Base-by-base conservation (phyloP, 1,139 yeast species). In the Pichia sp. region DNA sequence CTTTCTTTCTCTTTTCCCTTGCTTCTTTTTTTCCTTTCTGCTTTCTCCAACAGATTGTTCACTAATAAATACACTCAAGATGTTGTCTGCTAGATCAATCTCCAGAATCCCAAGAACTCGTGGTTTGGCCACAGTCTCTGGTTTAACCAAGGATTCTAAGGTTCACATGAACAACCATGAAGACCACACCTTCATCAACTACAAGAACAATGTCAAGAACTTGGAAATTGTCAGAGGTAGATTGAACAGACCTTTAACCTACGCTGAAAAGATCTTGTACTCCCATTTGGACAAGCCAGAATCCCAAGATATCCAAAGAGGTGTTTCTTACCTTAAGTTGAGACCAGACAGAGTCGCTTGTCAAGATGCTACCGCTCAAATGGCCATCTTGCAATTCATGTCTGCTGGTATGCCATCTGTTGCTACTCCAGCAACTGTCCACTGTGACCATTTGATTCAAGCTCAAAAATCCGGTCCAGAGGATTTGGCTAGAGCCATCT, bases 341-440 rank as follows among this genome's bases (percentile, higher is more conserved):
- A 88, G 97, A 79, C 99, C 99, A 57, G 99, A 93, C 76, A 89
- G 99, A 79, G 98, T 93, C 67, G 98, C 99, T 59, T 92, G 97
- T 82, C 99, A 93, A 80, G 99, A 93, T 81, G 99, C 99, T 66
- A 92, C 98, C 62, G 99, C 99, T 65, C 99, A 93, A 79, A 93
- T 93, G 99, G 98, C 98, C 64, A 88, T 93, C 69, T 80, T 93
- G 72, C 99, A 93, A 80, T 92, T 92, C 76, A 92, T 92, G 97
- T 87, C 96, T 64, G 97, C 97, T 64, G 95, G 95, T 70, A 77
- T 93, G 80, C 95, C 96, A 62, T 81, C 82, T 67, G 97, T 90
- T 57, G 96, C 96, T 61, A 90, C 96, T 65, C 99, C 99, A 64
- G 85, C 96, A 64, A 90, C 98, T 57, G 97, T 93, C 61, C 99